A percentile compares a stretch with the other conserved stretches of the same genome.
Evolutionary conservation across 306 rosid species (phyloP).

Genomic region (Quillaja saponaria): DNA sequence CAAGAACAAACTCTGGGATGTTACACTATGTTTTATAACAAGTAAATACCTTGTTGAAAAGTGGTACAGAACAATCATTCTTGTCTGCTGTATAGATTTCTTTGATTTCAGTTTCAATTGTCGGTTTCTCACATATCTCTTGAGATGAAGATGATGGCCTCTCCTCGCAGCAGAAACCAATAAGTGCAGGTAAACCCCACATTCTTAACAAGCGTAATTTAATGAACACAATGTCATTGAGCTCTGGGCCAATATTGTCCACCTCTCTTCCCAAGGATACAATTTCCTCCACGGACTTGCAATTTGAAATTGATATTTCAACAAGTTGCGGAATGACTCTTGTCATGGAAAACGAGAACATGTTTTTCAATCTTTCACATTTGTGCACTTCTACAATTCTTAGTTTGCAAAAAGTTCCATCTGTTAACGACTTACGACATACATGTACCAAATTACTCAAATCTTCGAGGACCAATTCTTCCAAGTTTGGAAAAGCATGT

Average conservation of each 20-base stretch:
- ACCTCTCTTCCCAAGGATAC: slow-evolving; percentile 15
- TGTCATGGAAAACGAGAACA: slow-evolving; percentile 39
- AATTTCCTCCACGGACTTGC: slow-evolving; percentile 28
- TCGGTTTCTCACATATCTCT: no score
- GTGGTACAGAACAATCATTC: not conserved
- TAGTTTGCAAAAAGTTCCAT: slow-evolving; percentile 36
- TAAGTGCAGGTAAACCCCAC: slow-evolving; percentile 35
- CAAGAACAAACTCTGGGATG: no score
- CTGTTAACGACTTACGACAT: slow-evolving; percentile 15
- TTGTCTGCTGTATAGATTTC: no score
- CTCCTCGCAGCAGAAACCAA: slow-evolving; percentile 16
- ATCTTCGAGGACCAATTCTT: slow-evolving; percentile 23
- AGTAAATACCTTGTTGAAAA: not conserved
- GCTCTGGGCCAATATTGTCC: slow-evolving; percentile 14
- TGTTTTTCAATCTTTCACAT: slow-evolving; percentile 37
- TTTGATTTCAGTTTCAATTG: no score
- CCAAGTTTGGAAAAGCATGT: slow-evolving; percentile 39
- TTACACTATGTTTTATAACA: no score
- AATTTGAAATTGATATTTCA: slow-evolving; percentile 40
- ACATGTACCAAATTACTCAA: no score
- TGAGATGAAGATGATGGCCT: no score
- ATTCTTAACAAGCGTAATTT: slow-evolving; percentile 31
- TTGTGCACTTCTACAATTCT: slow-evolving; percentile 24
- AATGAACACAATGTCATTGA: slow-evolving; percentile 18
- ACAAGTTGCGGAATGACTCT: slow-evolving; percentile 30